phyloP scores from a whole-genome alignment of 139 green algal genomes.

The Axilococcus clingmanii region DNA sequence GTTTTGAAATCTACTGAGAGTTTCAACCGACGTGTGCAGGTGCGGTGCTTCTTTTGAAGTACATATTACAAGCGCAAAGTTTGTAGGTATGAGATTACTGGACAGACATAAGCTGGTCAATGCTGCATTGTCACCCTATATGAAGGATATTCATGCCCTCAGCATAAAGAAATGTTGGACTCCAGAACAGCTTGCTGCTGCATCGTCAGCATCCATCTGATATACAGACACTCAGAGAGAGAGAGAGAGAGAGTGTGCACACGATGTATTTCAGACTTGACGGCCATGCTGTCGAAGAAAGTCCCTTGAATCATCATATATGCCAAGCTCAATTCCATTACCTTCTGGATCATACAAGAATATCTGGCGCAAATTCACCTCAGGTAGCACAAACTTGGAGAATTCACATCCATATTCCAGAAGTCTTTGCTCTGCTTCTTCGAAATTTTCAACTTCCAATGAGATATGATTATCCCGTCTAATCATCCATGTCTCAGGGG shows the following conservation, averaged over 20 bases:
- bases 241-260: too few relatives aligned
- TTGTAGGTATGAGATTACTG: conserved; percentile 21
- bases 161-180: conserved; percentile 9
- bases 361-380: conserved; percentile 3
- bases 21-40: conserved; percentile 5
- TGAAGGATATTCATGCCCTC: conserved; percentile 25
- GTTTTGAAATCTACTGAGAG: background rate
- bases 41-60: conserved; percentile 30
- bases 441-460: conserved; percentile 13
- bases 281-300: background rate
- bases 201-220: too few relatives aligned
- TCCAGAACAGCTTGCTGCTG: background rate
- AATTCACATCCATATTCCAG: conserved; percentile 10
- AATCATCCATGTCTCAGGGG: conserved; percentile 18
- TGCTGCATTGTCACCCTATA: conserved; percentile 9
- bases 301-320: conserved; percentile 2
- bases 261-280: too few relatives aligned
- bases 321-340: background rate
- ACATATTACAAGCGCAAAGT: conserved; percentile 1
- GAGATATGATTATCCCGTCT: conserved; percentile 2
- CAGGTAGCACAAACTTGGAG: conserved; percentile 7
- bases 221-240: background rate
- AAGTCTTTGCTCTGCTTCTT: conserved; percentile 4
- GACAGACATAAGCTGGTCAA: conserved; percentile 26
- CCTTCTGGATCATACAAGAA: conserved; percentile 16